Base-by-base conservation (phyloP, 2,329 filamentous ascomycete species). In the Ascomycota sp. region DNA sequence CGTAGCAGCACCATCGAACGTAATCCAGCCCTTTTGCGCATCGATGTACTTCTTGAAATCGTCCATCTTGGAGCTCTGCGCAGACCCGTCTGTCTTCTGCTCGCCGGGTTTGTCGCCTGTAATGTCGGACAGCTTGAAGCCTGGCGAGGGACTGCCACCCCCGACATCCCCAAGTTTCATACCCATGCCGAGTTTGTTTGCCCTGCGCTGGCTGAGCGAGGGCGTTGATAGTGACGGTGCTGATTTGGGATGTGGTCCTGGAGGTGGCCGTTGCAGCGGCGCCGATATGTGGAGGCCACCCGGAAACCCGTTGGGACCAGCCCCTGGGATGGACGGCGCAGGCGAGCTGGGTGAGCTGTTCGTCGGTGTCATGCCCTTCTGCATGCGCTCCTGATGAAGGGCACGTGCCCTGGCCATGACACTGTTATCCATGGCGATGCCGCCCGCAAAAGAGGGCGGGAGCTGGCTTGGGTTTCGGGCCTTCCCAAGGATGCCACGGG, bases 1-100 rank as follows among this genome's bases (percentile, higher is more conserved):
- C 5, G 82, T 72, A 9, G 89, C 89, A 43, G 92, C 92, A 43
- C 83, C 84, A 44, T 83, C 80, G 56, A 98, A 98, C 7, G 76
- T 91, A 40, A 98, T 63, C 44, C 78, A 91, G 9, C 89, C 89
- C 33, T 81, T 81, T 47, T 93, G 80, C 0, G 82, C 76, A 49
- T 98, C 84, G 38, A 98, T 80, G 47, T 79, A 89, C 41, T 93
- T 75, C 26, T 67, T 68, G 46, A 71, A 72, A 36, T 72, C 66
- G 42, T 65, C 64, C 48, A 72, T 50, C 44, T 66, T 62, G 2
- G 66, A 66, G 12, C 59, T 53, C 28, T 54, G 54, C 5, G 48
- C 46, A 27, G 52, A 42, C 11, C 52, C 53, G 32, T 59, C 57
- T 43, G 52, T n/a, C 39, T 42, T 26, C 43, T 37, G 34, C 6